Base-by-base conservation (phyloP, 208 protist genomes). In the Leishmania martiniquensis region DNA sequence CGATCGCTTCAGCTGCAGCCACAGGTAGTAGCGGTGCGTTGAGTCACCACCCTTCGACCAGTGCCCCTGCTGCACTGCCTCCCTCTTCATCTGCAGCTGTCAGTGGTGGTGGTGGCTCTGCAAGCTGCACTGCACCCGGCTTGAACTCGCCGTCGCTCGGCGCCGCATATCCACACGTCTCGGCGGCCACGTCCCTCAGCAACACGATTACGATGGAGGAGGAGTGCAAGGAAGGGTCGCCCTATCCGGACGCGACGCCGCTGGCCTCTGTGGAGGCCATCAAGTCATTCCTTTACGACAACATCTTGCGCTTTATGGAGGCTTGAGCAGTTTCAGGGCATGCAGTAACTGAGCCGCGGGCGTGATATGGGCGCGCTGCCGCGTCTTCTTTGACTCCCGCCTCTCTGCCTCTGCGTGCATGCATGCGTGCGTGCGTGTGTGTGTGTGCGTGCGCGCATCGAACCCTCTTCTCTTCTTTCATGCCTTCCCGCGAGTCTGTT, bases 241-340 rank as follows among this genome's bases (percentile, higher is more conserved):
- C 75, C 12, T 80, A 87, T 25, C 68, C 78, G 25, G 75, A 80
- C 17, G 42, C 73, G 6, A 81, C 67, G 22, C 89, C 89, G 34
- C 63, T 93, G n/a, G 78, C 77, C 49, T 93, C 84, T 4, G 52
- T 70, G 0, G 76, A 80, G 45, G 67, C 76, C 15, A 84, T 93
- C 60, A 89, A 89, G 75, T 78, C 81, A n/a, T 93, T 93, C 66
- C 69, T 93, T 65, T 82, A 82, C 34, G 78, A 88, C 55, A 81
- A 89, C 32, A 67, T 85, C 45, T 47, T 90, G 62, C 60, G 76
- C 55, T 62, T 57, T 10, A 81, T 85, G 76, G 42, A 66, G 17
- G 29, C 39, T 9, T 84, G 60, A 76, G 22, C 29, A 39, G 29
- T 62, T 37, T 62, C 17, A 29, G 29, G 25, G 57, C 17, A 13